Evolutionary conservation across 139 green algal genomes (phyloP), one percentile per base, ranked within the genome.

Genomic region (Nannochloris sp.): DNA sequence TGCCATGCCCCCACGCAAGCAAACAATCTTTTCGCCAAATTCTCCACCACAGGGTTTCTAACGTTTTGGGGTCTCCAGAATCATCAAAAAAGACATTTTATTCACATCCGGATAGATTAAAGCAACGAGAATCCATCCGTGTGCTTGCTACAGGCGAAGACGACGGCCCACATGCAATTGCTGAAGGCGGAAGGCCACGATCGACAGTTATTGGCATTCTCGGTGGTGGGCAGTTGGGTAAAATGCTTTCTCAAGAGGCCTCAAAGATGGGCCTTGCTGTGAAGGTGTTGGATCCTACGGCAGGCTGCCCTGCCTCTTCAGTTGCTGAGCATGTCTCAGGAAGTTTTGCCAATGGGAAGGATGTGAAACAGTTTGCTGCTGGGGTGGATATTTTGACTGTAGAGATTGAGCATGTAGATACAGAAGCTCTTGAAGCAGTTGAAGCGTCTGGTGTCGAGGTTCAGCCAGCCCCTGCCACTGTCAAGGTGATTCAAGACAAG

Each of bases 341-440:
- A 3, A 82, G 83, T 75, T 96, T 95, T 72, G 53, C 77, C 2
- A 86, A 97, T 53, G 69, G 74, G 1, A 77, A 71, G 6, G 78
- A 78, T 20, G 85, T 98, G 14, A 46, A 69, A 49, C 31, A 69
- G 3, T 96, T 97, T 66, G 86, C 88, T 0, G 14, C 69, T 50
- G 74, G 71, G 25, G 81, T 86, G 36, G 86, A 94, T 68, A 80
- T 99, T 17, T 65, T 99, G 64, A 99, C 93, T 3, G 91, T 95
- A 29, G 93, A 99, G 77, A 98, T 99, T 56, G 93, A 99, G 77
- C 93, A 99, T 77, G 81, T 99, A 17, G 81, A 97, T 72, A 82
- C 82, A 4, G 80, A 89, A 43, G 87, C 90, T 11, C 67, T 98
- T 53, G 72, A 92, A 66, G 75, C 72, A 25, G 84, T 79, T 62